Evolutionary conservation across 2,329 filamentous ascomycete genomes (phyloP), one percentile per base, ranked within the genome.

Genomic region (Cadophora sp.): DNA sequence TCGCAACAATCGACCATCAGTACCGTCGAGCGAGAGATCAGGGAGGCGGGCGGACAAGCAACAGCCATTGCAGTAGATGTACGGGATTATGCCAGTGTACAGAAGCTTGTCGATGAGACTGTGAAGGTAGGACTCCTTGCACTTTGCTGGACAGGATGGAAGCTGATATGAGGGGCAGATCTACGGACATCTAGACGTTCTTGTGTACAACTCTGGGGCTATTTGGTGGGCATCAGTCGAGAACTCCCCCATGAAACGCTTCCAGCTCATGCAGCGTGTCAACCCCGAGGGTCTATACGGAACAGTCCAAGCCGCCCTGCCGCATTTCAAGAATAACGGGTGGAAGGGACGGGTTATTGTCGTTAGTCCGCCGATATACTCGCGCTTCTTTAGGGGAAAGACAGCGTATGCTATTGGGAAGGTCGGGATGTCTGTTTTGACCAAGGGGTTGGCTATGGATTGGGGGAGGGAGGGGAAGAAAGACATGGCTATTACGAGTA

Each of bases 331-430:
- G 58, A 79, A 76, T 47, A 83, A 81, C 68, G 80, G 74, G 0
- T 84, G 83, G 79, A 83, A 81, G 30, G 91, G 88, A 0, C 80
- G 93, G 30, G 87, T 96, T 68, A 81, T 96, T 55, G 91, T 96
- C 64, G 90, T 96, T 64, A 91, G 89, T 74, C 93, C 93, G 27
- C 93, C 93, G 1, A 94, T 96, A 66, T 96, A 96, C 79, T 91
- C 87, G 70, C 84, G 93, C 36, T 96, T 96, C 79, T 94, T 96
- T 78, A 81, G 91, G 24, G 93, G 93, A 13, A 96, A 96, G 84
- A 92, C 92, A 1, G 92, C 91, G 16, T 96, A 96, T 79, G 92
- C 93, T 2, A 83, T 88, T 79, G 88, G 89, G 1, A 96, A 96
- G 76, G 85, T 95, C 3, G 91, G 84, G 53, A 96, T 96, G 93